A percentile compares a stretch with the other conserved stretches of the same genome.
These are phyloP conservation scores for Ettlia oleoabundans DNA, from an alignment of 139 green algal genomes.

Conservation along the genomic window DNA sequence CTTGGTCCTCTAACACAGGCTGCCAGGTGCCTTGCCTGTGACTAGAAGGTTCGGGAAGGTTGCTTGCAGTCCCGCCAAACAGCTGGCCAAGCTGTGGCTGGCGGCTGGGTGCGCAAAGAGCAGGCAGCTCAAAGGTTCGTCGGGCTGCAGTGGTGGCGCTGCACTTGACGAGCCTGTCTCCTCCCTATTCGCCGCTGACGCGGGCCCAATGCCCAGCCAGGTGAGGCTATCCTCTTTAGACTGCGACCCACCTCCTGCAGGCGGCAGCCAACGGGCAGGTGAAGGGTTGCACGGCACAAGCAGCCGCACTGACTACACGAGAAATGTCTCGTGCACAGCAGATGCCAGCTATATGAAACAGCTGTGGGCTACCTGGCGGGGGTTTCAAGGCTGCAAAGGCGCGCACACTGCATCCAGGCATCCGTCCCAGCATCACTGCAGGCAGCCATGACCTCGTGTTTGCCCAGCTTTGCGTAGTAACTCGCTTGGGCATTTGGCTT, in stretches of 20 bases:
- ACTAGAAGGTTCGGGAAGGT: neutral
- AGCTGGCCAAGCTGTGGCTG: neutral
- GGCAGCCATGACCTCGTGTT: too few relatives aligned
- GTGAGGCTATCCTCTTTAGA: too few relatives aligned
- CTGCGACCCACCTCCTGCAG: too few relatives aligned
- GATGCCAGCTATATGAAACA: too few relatives aligned
- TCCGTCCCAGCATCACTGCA: conserved; percentile 23
- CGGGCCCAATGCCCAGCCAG: conserved; percentile 9
- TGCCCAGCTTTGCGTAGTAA: too few relatives aligned
- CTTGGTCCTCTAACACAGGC: too few relatives aligned
- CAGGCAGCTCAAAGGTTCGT: conserved; percentile 1
- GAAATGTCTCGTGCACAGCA: neutral
- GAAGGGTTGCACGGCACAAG: too few relatives aligned
- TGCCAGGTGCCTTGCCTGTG: conserved; percentile 1
- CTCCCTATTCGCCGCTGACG: too few relatives aligned
- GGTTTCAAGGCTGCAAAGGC: conserved; percentile 4
- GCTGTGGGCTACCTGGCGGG: neutral
- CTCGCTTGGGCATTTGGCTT: too few relatives aligned
- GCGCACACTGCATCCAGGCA: neutral
- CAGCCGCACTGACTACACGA: neutral
- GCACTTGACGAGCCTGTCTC: too few relatives aligned
- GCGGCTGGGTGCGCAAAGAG: neutral
- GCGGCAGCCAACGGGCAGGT: too few relatives aligned
- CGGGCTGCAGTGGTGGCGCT: neutral
- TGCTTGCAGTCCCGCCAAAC: neutral